Conservation (phyloP, 73 alveolate species). For the Effrenium voratum region DNA sequence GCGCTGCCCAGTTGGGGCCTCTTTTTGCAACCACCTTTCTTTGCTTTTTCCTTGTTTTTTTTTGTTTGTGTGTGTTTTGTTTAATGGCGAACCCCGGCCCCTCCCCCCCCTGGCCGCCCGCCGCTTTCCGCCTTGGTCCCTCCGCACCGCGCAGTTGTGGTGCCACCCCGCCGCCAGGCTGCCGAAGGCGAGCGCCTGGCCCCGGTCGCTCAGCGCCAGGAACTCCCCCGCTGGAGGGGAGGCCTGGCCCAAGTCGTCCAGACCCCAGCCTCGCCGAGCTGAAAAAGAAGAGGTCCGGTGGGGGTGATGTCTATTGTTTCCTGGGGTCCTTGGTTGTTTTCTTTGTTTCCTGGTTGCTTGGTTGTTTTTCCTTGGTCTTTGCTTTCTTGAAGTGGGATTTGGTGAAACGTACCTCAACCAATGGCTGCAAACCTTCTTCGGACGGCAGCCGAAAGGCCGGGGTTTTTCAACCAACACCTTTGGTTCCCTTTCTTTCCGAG, state of each 20-base stretch:
- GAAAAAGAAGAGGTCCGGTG: neutral
- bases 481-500: neutral
- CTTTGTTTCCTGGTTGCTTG: no score
- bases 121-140: neutral
- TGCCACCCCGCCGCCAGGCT: neutral
- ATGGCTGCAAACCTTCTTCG: neutral
- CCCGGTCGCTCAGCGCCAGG: conserved; percentile 18
- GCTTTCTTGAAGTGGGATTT: neutral
- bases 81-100: no score
- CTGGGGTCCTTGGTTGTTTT: no score
- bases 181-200: neutral
- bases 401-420: neutral
- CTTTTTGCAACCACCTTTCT: no score
- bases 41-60: no score
- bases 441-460: neutral
- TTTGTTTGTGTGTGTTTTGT: no score
- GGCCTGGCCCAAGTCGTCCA: conserved; percentile 7
- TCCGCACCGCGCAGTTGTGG: conserved; percentile 12
- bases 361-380: neutral
- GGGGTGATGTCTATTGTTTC: no score
- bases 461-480: neutral
- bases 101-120: no score
- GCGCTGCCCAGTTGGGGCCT: no score
- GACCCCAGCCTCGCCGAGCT: neutral
- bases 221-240: conserved; percentile 33